Base-by-base conservation (phyloP, 179 eudicot species). In the Silene coronaria region DNA sequence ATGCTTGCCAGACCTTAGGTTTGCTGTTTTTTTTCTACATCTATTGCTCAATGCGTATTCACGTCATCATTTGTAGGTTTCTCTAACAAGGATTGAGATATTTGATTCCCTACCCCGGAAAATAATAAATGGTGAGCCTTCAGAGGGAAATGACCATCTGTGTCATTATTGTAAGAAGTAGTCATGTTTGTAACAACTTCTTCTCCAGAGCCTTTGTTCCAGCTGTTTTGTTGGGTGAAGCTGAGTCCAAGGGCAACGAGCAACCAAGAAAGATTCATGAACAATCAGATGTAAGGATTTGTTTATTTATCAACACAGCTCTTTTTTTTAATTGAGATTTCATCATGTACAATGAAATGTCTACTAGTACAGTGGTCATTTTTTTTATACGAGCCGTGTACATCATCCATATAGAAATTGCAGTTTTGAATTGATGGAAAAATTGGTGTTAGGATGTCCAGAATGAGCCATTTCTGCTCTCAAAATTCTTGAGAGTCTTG, bases 1-100 rank as follows among this genome's bases (percentile, higher is more conserved):
- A 78, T 86, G 91, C 85, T 85, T 95, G 79, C 99, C 99, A 30
- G 99, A 95, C 81, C 96, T 95, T 71, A 95, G 97, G 99, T 95
- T 84, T 82, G 83, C 4, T 51, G 17, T 51, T 51, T 51, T 51
- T 71, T 26, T 26, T n/a, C 53, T 0, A 57, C 19, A 3, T n/a
- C 5, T 30, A 30, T 48, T 48, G 12, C 36, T 53, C 23, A 57
- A 19, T 46, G 27, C 14, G 6, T 28, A 65, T 67, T 2, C 19
- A 71, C 32, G 11, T 63, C 57, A 51, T 12, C 67, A 63, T 32
- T 16, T 57, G 58, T 53, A 60, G 53, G 53, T 26, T 48, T 24
- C 72, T 45, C 26, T 58, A 30, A 67, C 5, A 67, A 67, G 42
- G 71, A 51, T 26, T 32, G 22, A 60, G 64, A 67, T 34, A 38